These are phyloP conservation scores for Erythrophleum fordii DNA, from an alignment of 306 rosid genomes.

Conservation along the genomic window DNA sequence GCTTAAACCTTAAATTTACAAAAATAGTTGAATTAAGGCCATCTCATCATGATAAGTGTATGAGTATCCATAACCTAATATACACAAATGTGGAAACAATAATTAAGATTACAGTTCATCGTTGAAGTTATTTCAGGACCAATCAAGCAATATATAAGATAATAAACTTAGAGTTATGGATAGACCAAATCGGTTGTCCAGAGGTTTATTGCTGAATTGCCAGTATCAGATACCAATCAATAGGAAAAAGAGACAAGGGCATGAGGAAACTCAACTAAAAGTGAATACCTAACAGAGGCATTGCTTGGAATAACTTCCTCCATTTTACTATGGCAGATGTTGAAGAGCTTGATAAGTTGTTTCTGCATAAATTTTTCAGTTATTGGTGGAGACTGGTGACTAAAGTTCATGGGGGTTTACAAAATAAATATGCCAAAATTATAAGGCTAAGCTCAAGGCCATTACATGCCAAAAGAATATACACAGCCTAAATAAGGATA, in stretches of 20 bases:
- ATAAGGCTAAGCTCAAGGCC: neutral
- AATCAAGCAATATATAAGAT: neutral
- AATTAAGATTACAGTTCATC: constrained; percentile 2
- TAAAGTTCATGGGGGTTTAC: neutral
- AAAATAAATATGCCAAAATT: neutral
- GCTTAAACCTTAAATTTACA: constrained; percentile 6
- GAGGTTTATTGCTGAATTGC: neutral
- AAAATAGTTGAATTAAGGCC: neutral
- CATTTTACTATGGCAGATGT: constrained; percentile 88
- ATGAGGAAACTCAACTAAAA: constrained; percentile 11
- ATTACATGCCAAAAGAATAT: neutral
- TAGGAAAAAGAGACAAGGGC: neutral
- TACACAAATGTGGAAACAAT: constrained; percentile 5
- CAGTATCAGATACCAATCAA: neutral
- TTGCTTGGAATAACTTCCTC: constrained; percentile 64
- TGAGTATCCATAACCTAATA: constrained; percentile 1
- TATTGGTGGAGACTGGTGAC: constrained; percentile 27
- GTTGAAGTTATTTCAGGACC: neutral
- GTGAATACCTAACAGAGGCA: constrained; percentile 64
- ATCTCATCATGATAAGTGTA: neutral
- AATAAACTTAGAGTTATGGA: neutral
- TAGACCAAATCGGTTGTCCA: neutral
- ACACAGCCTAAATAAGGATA: neutral
- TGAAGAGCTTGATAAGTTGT: constrained; percentile 64
- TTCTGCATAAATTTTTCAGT: constrained; percentile 61